phyloP scores from a whole-genome alignment of 129 eudicot genomes.

The Lactuca sativa region DNA sequence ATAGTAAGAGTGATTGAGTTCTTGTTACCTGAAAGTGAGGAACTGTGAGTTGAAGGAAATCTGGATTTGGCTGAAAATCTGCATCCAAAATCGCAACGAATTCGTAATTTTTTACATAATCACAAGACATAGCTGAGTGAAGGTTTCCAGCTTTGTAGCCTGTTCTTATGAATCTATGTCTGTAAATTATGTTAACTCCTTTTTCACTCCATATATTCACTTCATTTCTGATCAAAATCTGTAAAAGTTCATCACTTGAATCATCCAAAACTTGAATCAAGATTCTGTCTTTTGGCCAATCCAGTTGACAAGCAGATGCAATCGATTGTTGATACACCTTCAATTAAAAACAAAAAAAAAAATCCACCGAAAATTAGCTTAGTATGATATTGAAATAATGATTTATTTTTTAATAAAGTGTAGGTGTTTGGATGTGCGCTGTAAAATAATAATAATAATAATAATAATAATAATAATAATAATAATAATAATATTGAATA shows the following conservation, averaged over 20 bases:
- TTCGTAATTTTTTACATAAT: slow-evolving; percentile 82
- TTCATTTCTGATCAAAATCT: slow-evolving; percentile 62
- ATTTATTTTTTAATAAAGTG: background rate
- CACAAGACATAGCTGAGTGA: slow-evolving; percentile 93
- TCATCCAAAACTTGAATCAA: slow-evolving; percentile 80
- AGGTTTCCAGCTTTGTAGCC: slow-evolving; percentile 94
- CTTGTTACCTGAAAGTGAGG: slow-evolving; percentile 78
- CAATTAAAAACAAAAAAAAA: too few species aligned
- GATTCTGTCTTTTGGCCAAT: slow-evolving; percentile 85
- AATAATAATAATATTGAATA: too few species aligned
- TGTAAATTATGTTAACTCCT: slow-evolving; percentile 71
- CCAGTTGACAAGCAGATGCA: slow-evolving; percentile 74
- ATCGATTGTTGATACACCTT: slow-evolving; percentile 82
- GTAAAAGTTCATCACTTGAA: slow-evolving; percentile 73
- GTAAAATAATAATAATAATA: background rate
- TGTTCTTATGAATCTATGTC: slow-evolving; percentile 76
- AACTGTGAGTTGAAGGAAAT: slow-evolving; percentile 65
- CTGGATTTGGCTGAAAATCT: slow-evolving; percentile 83
- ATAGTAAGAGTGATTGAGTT: slow-evolving; percentile 8
- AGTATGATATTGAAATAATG: too few species aligned
- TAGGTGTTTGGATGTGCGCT: background rate
- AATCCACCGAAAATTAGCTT: too few species aligned
- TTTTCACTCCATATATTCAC: slow-evolving; percentile 62
- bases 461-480: too few species aligned
- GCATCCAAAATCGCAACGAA: slow-evolving; percentile 89